Evolutionary conservation across 768 basidiomycete genomes (phyloP).

Genomic region (Lactifluus piperatus): DNA sequence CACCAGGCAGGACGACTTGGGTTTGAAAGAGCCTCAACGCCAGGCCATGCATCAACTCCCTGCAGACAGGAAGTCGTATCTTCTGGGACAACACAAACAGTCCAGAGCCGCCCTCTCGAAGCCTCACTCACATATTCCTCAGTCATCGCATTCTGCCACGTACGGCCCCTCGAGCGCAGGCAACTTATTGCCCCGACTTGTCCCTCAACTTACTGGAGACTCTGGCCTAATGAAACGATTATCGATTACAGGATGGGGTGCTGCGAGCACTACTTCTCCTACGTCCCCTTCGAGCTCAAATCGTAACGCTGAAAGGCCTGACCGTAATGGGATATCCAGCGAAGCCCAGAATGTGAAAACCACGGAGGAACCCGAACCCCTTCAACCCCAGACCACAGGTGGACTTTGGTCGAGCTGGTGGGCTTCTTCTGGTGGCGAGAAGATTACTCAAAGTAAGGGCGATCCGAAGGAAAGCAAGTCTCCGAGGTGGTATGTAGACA

Average conservation of each 20-base stretch:
- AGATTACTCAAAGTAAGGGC: conserved; percentile 26
- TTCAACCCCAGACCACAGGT: conserved; percentile 64
- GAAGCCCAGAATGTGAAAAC: conserved; percentile 7
- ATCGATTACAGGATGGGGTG: conserved; percentile 56
- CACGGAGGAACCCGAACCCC: conserved; percentile 21
- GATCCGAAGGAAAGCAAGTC: conserved; percentile 35
- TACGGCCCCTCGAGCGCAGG: conserved; percentile 53
- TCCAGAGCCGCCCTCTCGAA: conserved; percentile 30
- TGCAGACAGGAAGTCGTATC: conserved; percentile 52
- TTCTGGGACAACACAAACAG: conserved; percentile 50
- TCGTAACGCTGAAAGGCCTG: conserved; percentile 35
- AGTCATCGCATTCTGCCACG: conserved; percentile 38
- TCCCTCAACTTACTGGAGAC: conserved; percentile 72
- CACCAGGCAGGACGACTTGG: conserved; percentile 54
- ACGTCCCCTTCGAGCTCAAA: conserved; percentile 27
- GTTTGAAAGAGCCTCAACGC: conserved; percentile 62
- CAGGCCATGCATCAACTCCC: conserved; percentile 54
- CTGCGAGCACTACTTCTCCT: conserved; percentile 29
- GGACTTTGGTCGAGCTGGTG: conserved; percentile 73
- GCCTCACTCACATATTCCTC: conserved; percentile 22
- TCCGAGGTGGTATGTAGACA: conserved; percentile 55
- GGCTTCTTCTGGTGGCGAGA: conserved; percentile 55
- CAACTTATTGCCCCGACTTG: conserved; percentile 52
- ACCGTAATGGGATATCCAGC: conserved; percentile 6
- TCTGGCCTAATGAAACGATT: conserved; percentile 57